A percentile compares a stretch with the other conserved stretches of the same genome.
Evolutionary conservation across 306 rosid genomes (phyloP).

Genomic region (Gillenia trifoliata): DNA sequence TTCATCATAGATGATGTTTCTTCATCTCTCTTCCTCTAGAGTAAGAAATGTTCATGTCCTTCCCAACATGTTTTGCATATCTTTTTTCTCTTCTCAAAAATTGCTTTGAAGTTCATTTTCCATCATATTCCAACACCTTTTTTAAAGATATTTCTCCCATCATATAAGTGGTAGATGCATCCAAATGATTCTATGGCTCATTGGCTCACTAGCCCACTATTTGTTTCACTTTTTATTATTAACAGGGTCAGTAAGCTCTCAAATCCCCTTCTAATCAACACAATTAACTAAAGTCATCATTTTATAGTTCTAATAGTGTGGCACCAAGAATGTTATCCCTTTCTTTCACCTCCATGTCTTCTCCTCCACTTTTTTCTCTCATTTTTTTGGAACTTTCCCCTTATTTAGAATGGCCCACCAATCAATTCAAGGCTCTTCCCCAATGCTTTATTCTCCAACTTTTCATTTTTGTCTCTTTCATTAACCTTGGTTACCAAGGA

Average conservation of each 20-base stretch:
- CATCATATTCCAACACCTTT: neutral
- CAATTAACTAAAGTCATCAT: constrained; percentile 1
- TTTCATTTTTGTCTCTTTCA: constrained; percentile 18
- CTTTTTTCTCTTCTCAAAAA: neutral
- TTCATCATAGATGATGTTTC: neutral
- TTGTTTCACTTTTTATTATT: neutral
- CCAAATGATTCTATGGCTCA: neutral
- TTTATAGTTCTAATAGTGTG: neutral
- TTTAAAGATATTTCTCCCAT: neutral
- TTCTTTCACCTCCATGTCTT: constrained; percentile 9
- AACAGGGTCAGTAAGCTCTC: neutral
- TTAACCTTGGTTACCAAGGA: neutral
- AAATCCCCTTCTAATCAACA: neutral
- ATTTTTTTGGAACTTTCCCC: constrained; percentile 16
- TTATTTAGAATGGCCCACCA: constrained; percentile 14
- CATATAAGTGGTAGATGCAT: neutral
- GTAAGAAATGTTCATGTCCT: neutral
- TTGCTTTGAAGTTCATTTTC: neutral
- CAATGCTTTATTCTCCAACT: neutral
- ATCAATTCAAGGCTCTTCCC: neutral
- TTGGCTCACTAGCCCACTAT: neutral
- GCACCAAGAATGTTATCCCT: neutral
- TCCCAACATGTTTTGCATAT: neutral
- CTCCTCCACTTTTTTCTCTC: constrained; percentile 3
- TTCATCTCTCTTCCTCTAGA: neutral